phyloP scores from a whole-genome alignment of 176 grass and related monocot species.

The Miscanthus lutarioriparius region DNA sequence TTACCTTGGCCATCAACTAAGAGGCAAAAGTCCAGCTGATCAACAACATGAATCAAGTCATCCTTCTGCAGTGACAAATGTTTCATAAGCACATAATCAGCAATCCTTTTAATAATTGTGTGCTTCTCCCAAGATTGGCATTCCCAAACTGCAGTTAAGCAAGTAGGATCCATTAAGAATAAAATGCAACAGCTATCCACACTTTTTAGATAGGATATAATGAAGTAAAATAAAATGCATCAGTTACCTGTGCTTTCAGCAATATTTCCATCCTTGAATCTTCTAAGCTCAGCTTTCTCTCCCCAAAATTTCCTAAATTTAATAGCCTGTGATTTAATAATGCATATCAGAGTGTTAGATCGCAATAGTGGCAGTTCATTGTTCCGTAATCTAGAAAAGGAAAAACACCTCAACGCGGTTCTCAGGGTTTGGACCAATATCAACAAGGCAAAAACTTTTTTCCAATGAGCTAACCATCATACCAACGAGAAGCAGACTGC shows the following conservation, averaged over 20 bases:
- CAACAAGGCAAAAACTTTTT: conserved; percentile 74
- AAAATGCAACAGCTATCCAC: not conserved
- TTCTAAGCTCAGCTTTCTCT: conserved; percentile 92
- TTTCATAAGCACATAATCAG: conserved; percentile 64
- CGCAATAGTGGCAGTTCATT: not conserved
- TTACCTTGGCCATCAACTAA: conserved; percentile 71
- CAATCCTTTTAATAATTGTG: conserved; percentile 78
- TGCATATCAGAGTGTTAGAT: conserved; percentile 29
- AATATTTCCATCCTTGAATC: conserved; percentile 95
- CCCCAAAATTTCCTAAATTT: conserved; percentile 96
- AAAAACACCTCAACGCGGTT: conserved; percentile 66
- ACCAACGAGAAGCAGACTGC: conserved; percentile 63
- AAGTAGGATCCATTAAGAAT: conserved; percentile 25
- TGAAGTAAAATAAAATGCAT: conserved; percentile 24
- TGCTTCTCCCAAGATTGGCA: conserved; percentile 73
- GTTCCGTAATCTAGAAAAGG: conserved; percentile 18
- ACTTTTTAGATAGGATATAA: conserved; percentile 35
- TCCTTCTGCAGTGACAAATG: conserved; percentile 67
- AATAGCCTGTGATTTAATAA: conserved; percentile 46
- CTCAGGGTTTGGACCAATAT: conserved; percentile 87
- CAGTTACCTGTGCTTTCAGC: conserved; percentile 89
- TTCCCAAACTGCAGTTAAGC: conserved; percentile 75
- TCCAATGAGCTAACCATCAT: conserved; percentile 69
- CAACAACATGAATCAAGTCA: conserved; percentile 71
- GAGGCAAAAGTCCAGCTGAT: conserved; percentile 95